Percentiles rank a stretch among this genome's conserved stretches.
Conservation (phyloP, 306 rosid species). For the Fragaria nilgerrensis region DNA sequence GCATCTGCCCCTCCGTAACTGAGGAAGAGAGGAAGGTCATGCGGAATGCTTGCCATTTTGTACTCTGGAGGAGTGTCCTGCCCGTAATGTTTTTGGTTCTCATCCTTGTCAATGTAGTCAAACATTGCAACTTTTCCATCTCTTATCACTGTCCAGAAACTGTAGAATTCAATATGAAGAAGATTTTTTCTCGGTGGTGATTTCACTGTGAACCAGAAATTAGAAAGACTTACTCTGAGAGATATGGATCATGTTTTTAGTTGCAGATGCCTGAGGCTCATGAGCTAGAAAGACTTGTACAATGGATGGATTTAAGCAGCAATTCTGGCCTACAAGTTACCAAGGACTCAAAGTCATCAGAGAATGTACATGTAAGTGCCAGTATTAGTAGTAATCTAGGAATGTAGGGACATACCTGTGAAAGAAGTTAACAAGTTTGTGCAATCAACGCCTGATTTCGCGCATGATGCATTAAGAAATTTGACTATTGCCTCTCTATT, state of each 20-base stretch:
- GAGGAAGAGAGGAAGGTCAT: slow-evolving; percentile 60
- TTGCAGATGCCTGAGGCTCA: slow-evolving; percentile 69
- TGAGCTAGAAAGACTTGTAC: slow-evolving; percentile 50
- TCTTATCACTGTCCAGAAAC: slow-evolving; percentile 63
- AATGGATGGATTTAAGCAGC: slow-evolving; percentile 57
- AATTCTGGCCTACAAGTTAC: slow-evolving; percentile 30
- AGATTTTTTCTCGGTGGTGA: not conserved
- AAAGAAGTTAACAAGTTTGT: slow-evolving; percentile 64
- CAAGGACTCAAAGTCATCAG: not conserved
- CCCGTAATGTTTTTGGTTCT: not conserved
- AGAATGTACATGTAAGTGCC: not conserved
- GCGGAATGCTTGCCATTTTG: slow-evolving; percentile 62
- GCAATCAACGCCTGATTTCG: slow-evolving; percentile 68
- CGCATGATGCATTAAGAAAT: slow-evolving; percentile 60
- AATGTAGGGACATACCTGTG: slow-evolving; percentile 52
- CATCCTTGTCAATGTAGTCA: slow-evolving; percentile 34
- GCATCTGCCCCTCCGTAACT: slow-evolving; percentile 68
- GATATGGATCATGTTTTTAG: slow-evolving; percentile 70
- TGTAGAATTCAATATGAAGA: not conserved
- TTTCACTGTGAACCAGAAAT: not conserved
- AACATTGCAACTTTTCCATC: slow-evolving; percentile 56
- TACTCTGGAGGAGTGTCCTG: slow-evolving; percentile 53
- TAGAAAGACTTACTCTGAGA: slow-evolving; percentile 59
- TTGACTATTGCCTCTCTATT: slow-evolving; percentile 48
- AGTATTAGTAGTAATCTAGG: not conserved